These are phyloP conservation scores for Auxenochlorella pyrenoidosa DNA, from an alignment of 139 green algal genomes.

Conservation along the genomic window DNA sequence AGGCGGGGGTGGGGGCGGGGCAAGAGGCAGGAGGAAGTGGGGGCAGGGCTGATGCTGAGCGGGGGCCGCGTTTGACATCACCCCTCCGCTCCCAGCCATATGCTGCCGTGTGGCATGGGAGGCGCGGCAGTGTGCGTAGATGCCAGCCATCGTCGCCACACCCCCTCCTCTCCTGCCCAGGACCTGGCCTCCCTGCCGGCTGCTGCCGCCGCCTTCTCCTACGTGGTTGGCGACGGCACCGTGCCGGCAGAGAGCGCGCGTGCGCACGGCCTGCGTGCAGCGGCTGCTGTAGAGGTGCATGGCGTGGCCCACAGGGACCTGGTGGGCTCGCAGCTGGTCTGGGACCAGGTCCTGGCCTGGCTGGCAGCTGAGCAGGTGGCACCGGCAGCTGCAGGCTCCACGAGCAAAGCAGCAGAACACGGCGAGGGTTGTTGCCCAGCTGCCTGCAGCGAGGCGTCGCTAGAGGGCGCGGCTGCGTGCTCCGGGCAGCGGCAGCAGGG, in stretches of 20 bases:
- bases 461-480: no score
- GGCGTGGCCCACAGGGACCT: neutral
- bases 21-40: neutral
- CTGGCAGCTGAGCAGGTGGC: neutral
- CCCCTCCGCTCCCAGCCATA: no score
- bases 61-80: no score
- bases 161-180: neutral
- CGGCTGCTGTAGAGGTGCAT: neutral
- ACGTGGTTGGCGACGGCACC: constrained; percentile 28
- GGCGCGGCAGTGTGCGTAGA: no score
- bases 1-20: neutral
- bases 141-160: no score
- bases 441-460: no score
- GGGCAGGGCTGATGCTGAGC: neutral
- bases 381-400: neutral
- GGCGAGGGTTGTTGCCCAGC: no score
- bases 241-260: constrained; percentile 30
- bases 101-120: no score
- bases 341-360: constrained; percentile 1
- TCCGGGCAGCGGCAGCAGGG: neutral
- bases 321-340: neutral
- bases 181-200: constrained; percentile 10
- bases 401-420: no score
- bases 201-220: constrained; percentile 4
- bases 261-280: neutral